Evolutionary conservation across 2,329 filamentous ascomycete species (phyloP), one percentile per base, ranked within the genome.

Genomic region (Scytalidium sp.): DNA sequence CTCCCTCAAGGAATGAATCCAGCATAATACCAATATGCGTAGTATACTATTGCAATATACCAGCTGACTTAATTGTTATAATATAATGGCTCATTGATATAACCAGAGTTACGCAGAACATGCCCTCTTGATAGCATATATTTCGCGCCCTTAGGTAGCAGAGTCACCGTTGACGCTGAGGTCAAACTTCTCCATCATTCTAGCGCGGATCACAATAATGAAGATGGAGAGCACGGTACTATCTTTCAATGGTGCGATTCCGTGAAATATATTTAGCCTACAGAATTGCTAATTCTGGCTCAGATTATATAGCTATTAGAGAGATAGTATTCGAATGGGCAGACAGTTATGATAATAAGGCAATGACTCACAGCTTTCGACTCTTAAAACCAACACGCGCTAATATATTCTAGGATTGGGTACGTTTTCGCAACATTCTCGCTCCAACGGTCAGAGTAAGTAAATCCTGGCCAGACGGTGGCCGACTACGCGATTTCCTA

Each of bases 281-380:
- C 5, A n/a, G 13, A 15, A 36, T 36, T 43, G n/a, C 41, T 25
- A 43, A 43, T 19, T n/a, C 17, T 5, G 5, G 32, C 5, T 5
- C 54, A 73, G 75, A 79, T 60, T 73, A 72, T 55, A 69, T 76
- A 61, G 75, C 74, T 46, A 67, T 72, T 61, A 69, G 68, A 49
- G 62, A 73, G 42, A 72, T 73, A 42, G 70, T 72, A 60, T 83
- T 78, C 64, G 79, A 83, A 62, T 85, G 81, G 81, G 80, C 80
- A 49, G 80, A 83, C 64, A 80, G 76, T 70, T 84, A 84, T 67
- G 81, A 84, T 65, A 75, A 75, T 67, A 85, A 85, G 32, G 32
- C 13, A 36, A 5, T 15, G 5, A 6, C 13, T n/a, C 32, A 9
- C 6, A 5, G 5, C 13, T n/a, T 36, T n/a, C 17, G n/a, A n/a